Evolutionary conservation across 306 rosid species (phyloP), one percentile per base, ranked within the genome.

Genomic region (Prunus mume): DNA sequence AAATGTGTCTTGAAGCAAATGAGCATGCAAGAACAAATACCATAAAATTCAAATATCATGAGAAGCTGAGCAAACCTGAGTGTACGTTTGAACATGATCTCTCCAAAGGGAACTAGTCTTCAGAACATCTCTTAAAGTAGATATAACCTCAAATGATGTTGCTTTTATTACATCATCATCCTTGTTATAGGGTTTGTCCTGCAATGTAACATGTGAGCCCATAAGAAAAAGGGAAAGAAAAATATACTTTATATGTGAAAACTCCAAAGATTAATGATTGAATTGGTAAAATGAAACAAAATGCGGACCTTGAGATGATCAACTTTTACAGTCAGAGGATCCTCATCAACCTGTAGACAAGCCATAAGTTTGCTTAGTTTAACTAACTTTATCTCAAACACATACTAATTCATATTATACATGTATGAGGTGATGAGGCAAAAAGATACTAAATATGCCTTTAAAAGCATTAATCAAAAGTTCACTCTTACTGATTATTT

Each of bases 51-150:
- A 18, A 24, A 67, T 63, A 77, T 63, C 30, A 27, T 13, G 55
- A 27, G 57, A 55, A 65, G 20, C 17, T 49, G 9, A 61, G 6
- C 77, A 79, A 77, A 96, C 99, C 97, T 96, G 95, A 70, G 93
- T 92, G 84, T 92, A 96, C 34, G 97, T 96, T 83, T 89, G 96
- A 75, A 92, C 97, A 83, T 96, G 99, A 85, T 96, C 99, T 76
- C 98, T 91, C 99, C 99, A 96, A 72, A 96, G 99, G 75, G 99
- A 91, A 79, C 99, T 96, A 81, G 98, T 89, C 88, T 91, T 96
- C 65, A 96, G 89, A 83, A 96, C 99, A 83, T 96, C 98, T 79
- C 98, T 88, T 50, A 96, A 80, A 57, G 99, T 92, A 52, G 99
- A 90, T 87, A 96, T 91, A 75, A 96, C 99, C 90, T 96, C 99